Evolutionary conservation across 2,329 filamentous ascomycete species (phyloP).

Genomic region (Sporothrix pseudoabietina): DNA sequence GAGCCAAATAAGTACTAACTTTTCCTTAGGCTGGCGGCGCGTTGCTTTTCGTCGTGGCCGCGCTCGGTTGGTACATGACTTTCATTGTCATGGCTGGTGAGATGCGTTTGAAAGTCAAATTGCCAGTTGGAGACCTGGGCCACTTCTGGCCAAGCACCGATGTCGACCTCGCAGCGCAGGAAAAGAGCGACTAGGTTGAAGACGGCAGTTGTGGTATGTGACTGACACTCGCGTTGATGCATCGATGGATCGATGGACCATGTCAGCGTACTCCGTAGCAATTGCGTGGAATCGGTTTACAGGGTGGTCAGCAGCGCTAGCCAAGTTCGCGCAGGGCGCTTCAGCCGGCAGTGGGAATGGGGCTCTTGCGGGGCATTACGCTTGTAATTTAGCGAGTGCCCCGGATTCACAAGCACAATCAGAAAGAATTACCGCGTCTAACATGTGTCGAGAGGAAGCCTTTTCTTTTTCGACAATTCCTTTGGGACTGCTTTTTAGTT

Average conservation of each 20-base stretch:
- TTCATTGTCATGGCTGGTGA: conserved; percentile 14
- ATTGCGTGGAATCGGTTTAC: not conserved
- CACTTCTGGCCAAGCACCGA: conserved; percentile 18
- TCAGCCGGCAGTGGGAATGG: too few relatives aligned
- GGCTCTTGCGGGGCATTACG: too few relatives aligned
- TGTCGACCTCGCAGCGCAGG: not conserved
- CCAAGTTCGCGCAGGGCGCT: too few relatives aligned
- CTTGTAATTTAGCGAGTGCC: too few relatives aligned
- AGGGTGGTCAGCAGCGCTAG: too few relatives aligned
- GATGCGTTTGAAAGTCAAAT: conserved; percentile 8
- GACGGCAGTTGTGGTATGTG: not conserved
- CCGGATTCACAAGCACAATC: too few relatives aligned
- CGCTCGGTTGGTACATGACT: conserved; percentile 13
- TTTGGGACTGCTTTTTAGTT: too few relatives aligned
- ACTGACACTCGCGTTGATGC: not conserved
- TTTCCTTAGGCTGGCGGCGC: not conserved
- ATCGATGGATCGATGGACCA: not conserved
- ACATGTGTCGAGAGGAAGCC: too few relatives aligned
- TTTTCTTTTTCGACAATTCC: too few relatives aligned
- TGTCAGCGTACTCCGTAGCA: conserved; percentile 7
- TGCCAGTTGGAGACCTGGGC: not conserved
- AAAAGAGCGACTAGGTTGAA: not conserved
- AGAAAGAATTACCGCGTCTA: too few relatives aligned
- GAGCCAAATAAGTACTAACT: not conserved
- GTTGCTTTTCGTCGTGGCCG: not conserved